These are phyloP conservation scores for Exophiala oligosperma DNA, from an alignment of 2,329 filamentous ascomycete genomes.

Conservation along the genomic window DNA sequence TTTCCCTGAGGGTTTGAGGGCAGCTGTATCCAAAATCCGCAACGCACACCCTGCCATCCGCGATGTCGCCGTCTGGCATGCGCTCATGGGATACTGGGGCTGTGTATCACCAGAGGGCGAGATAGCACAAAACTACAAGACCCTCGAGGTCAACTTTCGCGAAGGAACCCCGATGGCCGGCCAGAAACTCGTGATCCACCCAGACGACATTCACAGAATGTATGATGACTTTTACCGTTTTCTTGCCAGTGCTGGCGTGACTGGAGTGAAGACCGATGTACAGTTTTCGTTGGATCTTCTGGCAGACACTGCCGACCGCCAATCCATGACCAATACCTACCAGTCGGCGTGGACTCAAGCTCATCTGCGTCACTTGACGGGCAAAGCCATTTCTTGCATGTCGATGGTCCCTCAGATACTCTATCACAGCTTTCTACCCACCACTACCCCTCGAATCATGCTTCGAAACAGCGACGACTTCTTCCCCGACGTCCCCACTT, in stretches of 20 bases:
- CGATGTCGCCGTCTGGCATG: conserved; percentile 93
- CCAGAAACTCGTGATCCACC: conserved; percentile 71
- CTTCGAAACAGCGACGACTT: conserved; percentile 88
- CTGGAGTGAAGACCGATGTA: conserved; percentile 88
- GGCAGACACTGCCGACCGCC: conserved; percentile 66
- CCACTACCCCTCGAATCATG: conserved; percentile 65
- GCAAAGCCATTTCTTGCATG: conserved; percentile 88
- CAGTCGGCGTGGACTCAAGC: conserved; percentile 84
- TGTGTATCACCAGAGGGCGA: conserved; percentile 72
- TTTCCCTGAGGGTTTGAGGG: conserved; percentile 78
- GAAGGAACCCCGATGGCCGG: conserved; percentile 51
- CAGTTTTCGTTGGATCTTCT: conserved; percentile 87
- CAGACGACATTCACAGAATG: conserved; percentile 71
- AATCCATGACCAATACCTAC: conserved; percentile 70
- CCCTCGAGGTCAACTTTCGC: conserved; percentile 57
- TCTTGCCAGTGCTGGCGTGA: conserved; percentile 70
- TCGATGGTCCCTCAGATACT: conserved; percentile 83
- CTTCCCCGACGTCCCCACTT: conserved; percentile 77
- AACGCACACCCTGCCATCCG: conserved; percentile 69
- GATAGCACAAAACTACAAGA: conserved; percentile 77
- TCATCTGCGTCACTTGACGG: conserved; percentile 73
- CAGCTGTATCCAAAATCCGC: conserved; percentile 69
- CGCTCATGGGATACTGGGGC: conserved; percentile 85
- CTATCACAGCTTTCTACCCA: conserved; percentile 79
- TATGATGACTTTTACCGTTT: conserved; percentile 93